Percentiles rank a stretch among this genome's conserved stretches.
phyloP scores from a whole-genome alignment of 2,329 filamentous ascomycete genomes.

The Cryphonectria nitschkei region DNA sequence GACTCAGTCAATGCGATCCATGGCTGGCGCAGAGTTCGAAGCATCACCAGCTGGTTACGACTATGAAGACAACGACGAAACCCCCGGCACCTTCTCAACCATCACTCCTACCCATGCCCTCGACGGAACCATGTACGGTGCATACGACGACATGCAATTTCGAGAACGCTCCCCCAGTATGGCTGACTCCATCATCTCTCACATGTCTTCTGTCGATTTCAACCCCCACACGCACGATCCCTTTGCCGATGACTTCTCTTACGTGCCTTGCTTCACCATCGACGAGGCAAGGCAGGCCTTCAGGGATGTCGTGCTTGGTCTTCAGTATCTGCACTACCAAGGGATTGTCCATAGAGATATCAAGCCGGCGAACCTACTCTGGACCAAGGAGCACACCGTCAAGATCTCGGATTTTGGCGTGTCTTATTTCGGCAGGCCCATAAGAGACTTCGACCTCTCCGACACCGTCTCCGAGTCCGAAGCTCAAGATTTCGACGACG shows the following conservation, averaged over 20 bases:
- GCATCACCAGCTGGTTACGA: slow-evolving; percentile 43
- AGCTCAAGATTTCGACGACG: slow-evolving; percentile 85
- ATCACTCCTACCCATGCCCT: slow-evolving; percentile 61
- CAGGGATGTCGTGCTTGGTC: slow-evolving; percentile 86
- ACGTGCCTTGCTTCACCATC: slow-evolving; percentile 90
- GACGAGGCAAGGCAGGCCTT: slow-evolving; percentile 83
- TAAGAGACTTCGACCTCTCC: slow-evolving; percentile 79
- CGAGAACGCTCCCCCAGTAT: slow-evolving; percentile 78
- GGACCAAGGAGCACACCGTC: slow-evolving; percentile 81
- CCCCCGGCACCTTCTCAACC: slow-evolving; percentile 56
- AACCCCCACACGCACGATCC: slow-evolving; percentile 62
- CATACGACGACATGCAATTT: slow-evolving; percentile 65
- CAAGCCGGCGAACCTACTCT: slow-evolving; percentile 87
- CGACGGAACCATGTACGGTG: slow-evolving; percentile 77
- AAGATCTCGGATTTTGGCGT: slow-evolving; percentile 99
- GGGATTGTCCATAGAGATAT: slow-evolving; percentile 85
- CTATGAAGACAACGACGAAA: slow-evolving; percentile 59
- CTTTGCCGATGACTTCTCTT: slow-evolving; percentile 85
- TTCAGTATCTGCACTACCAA: slow-evolving; percentile 91
- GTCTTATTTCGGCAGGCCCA: slow-evolving; percentile 90
- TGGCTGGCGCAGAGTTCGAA: slow-evolving; percentile 42
- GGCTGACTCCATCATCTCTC: slow-evolving; percentile 74
- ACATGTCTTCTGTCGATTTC: slow-evolving; percentile 69
- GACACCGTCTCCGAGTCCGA: slow-evolving; percentile 79
- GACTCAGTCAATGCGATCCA: slow-evolving; percentile 51